A percentile compares a stretch with the other conserved stretches of the same genome.
Evolutionary conservation across 2,329 filamentous ascomycete species (phyloP).

Genomic region (Beauveria brongniartii): DNA sequence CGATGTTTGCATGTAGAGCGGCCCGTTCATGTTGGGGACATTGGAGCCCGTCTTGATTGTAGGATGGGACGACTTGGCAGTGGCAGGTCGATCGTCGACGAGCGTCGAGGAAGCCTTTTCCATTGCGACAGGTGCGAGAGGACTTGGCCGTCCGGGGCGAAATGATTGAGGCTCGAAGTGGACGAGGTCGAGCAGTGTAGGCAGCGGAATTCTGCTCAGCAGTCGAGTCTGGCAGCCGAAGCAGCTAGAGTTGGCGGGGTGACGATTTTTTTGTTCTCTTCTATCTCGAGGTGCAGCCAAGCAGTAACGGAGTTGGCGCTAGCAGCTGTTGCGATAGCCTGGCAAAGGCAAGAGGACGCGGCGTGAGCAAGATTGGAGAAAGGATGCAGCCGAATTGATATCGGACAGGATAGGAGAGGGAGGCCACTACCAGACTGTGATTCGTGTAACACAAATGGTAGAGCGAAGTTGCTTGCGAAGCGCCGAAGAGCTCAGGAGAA

Average conservation of each 20-base stretch:
- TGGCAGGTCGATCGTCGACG: slow-evolving; percentile 8
- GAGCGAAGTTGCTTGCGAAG: not conserved
- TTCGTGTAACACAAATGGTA: not conserved
- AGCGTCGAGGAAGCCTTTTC: slow-evolving; percentile 2
- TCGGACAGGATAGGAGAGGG: not conserved
- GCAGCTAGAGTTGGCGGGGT: not conserved
- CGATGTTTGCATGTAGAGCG: slow-evolving; percentile 49
- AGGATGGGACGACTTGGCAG: slow-evolving; percentile 17
- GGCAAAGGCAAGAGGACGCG: not conserved
- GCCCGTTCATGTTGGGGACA: slow-evolving; percentile 42
- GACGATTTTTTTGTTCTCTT: not conserved
- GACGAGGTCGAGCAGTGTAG: not conserved
- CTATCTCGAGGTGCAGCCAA: not conserved
- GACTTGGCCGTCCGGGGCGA: not conserved
- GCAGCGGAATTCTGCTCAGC: not conserved
- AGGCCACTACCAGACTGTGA: not conserved
- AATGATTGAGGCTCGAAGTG: not conserved
- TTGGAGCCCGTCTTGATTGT: slow-evolving; percentile 25
- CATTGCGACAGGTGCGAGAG: not conserved
- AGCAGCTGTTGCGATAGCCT: not conserved
- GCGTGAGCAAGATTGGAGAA: not conserved
- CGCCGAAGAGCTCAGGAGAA: slow-evolving; percentile 7
- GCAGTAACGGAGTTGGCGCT: slow-evolving; percentile 6
- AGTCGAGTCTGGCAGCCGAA: not conserved
- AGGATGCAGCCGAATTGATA: slow-evolving; percentile 4